Evolutionary conservation across 2,329 filamentous ascomycete genomes (phyloP).

Genomic region (Alternaria infectoria): DNA sequence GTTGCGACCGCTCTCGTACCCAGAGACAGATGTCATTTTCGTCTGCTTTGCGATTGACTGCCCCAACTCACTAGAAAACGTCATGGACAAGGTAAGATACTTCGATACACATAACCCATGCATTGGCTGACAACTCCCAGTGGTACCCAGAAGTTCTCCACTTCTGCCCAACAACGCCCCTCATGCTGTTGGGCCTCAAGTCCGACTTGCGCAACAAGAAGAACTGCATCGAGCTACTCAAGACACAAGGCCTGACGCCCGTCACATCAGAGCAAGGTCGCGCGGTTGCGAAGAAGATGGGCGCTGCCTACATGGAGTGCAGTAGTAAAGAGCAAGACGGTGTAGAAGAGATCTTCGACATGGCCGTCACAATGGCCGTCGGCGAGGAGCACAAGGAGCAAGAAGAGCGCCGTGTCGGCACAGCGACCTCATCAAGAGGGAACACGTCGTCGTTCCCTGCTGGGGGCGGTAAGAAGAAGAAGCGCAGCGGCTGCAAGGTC

Average conservation of each 20-base stretch:
- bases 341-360: conserved; percentile 95
- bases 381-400: conserved; percentile 64
- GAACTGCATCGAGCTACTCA: conserved; percentile 97
- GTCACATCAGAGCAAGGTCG: conserved; percentile 91
- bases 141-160: conserved; percentile 99
- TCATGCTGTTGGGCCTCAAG: conserved; percentile 95
- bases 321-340: conserved; percentile 97
- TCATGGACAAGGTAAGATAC: conserved; percentile 88
- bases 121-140: conserved; percentile 58
- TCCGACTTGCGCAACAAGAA: conserved; percentile 95
- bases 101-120: background rate
- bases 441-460: conserved; percentile 29
- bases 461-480: conserved; percentile 47
- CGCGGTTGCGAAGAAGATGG: conserved; percentile 90
- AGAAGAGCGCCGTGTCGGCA: conserved; percentile 22
- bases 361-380: conserved; percentile 88
- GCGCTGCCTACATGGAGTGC: conserved; percentile 95
- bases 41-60: conserved; percentile 99
- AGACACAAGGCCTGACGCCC: conserved; percentile 94
- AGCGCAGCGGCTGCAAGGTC: conserved; percentile 48
- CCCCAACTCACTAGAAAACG: conserved; percentile 96
- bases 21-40: conserved; percentile 96
- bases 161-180: conserved; percentile 96
- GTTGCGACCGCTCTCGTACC: conserved; percentile 92
- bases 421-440: conserved; percentile 20